A percentile compares a stretch with the other conserved stretches of the same genome.
phyloP scores from a whole-genome alignment of 345 rosid species.

The Xanthoceras sorbifolium region DNA sequence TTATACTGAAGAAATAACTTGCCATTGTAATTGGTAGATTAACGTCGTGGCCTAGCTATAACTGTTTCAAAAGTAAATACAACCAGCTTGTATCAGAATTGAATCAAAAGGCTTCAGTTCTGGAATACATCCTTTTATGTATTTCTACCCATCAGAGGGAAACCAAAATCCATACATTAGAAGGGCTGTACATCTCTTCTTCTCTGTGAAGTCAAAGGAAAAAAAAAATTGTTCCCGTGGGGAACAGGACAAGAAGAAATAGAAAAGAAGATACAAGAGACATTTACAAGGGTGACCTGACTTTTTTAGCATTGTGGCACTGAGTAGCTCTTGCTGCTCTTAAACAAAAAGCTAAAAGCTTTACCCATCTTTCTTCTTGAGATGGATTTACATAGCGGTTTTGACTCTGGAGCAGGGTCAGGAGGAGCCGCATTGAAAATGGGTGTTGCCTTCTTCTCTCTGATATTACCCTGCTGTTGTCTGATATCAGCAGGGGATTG shows the following conservation, averaged over 20 bases:
- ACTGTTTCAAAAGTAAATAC: not conserved
- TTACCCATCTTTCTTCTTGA: constrained; percentile 74
- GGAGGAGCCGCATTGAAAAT: constrained; percentile 29
- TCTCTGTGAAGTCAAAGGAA: constrained; percentile 40
- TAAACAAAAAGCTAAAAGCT: constrained; percentile 80
- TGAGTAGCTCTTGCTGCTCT: constrained; percentile 89
- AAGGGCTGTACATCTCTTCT: constrained; percentile 64
- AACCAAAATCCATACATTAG: constrained; percentile 40
- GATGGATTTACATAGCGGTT: constrained; percentile 61
- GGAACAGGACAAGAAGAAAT: constrained; percentile 20
- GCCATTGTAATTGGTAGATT: not conserved
- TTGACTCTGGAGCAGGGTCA: constrained; percentile 44
- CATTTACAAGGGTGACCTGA: constrained; percentile 44
- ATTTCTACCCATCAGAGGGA: constrained; percentile 23
- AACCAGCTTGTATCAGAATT: not conserved
- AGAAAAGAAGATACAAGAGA: constrained; percentile 40
- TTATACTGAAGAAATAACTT: too few relatives aligned
- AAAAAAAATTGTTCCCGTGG: constrained; percentile 28
- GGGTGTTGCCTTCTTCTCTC: constrained; percentile 36
- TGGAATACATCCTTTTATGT: constrained; percentile 20
- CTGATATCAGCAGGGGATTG: constrained; percentile 45
- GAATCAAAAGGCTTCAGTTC: constrained; percentile 13
- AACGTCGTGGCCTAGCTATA: not conserved
- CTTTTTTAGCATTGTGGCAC: constrained; percentile 46
- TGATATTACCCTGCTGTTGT: constrained; percentile 34